phyloP scores from a whole-genome alignment of 164 flowering plant genomes.

The Dillenia turbinata region DNA sequence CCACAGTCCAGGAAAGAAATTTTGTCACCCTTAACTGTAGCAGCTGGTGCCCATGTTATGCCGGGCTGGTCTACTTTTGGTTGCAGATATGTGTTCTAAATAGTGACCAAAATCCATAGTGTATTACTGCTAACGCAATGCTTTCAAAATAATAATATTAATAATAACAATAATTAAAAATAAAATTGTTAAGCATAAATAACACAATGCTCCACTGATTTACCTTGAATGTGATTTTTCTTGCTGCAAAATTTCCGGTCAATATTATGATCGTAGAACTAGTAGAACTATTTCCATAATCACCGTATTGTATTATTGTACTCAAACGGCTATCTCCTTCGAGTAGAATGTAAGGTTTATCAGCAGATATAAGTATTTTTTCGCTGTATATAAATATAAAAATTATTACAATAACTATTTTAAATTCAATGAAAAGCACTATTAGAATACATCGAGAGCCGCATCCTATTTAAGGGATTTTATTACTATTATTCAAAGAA shows the following conservation, averaged over 20 bases:
- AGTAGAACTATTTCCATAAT: no score
- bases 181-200: neutral
- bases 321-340: neutral
- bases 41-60: neutral
- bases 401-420: neutral
- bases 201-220: neutral
- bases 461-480: neutral
- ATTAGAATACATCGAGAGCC: no score
- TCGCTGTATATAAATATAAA: slow-evolving; percentile 6
- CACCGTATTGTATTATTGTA: neutral
- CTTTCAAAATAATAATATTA: neutral
- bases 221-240: slow-evolving; percentile 5
- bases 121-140: neutral
- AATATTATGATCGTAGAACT: neutral
- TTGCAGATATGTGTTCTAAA: neutral
- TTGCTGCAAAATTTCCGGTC: slow-evolving; percentile 1
- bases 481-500: neutral
- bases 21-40: neutral
- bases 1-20: slow-evolving; percentile 1
- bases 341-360: slow-evolving; percentile 8
- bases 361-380: neutral
- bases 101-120: neutral
- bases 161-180: neutral
- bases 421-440: neutral
- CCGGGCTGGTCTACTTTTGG: neutral